Base-by-base conservation (phyloP, 768 basidiomycete species). In the Termitomyces sp. region DNA sequence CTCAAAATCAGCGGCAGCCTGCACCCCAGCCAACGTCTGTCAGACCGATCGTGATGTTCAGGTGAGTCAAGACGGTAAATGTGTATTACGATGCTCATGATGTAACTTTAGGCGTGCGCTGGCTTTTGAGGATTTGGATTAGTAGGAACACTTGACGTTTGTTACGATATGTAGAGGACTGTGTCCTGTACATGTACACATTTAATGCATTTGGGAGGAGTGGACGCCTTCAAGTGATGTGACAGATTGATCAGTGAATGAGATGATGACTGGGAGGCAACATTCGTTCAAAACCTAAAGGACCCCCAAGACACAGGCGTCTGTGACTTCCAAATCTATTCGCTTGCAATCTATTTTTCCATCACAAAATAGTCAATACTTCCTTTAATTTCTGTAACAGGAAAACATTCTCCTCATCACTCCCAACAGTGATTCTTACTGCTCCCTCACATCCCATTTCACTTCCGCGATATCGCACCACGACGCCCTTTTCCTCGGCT, bases 361-460 rank as follows among this genome's bases (percentile, higher is more conserved):
- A 10, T 40, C 68, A 75, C 16, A 71, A 59, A 33, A 63, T 41
- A 22, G 51, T 60, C 61, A 90, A 65, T 20, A 84, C 76, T 46
- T 78, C 72, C 56, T 66, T 72, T 49, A 97, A 63, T 70, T 79
- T 80, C 62, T 73, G 63, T 36, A 96, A 48, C 33, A 88, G 72
- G 13, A 72, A 71, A 64, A 66, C 71, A 63, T 91, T 96, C 74
- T 99, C 97, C 58, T 82, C 83, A 57, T 81, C 81, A 7, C 84
- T 91, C 0, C 97, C 97, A 13, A 98, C 78, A 3, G 96, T 98
- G 8, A 98, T 88, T 56, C 97, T 75, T 71, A 98, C 66, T 67
- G 93, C 96, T 0, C 87, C 97, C 33, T 76, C 75, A 62, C 97
- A 99, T 0, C 97, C 96, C 10, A 78, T 67, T 72, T 98, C 96